A percentile compares a stretch with the other conserved stretches of the same genome.
Evolutionary conservation across 179 eudicot species (phyloP).

Genomic region (Beta macrorhiza): DNA sequence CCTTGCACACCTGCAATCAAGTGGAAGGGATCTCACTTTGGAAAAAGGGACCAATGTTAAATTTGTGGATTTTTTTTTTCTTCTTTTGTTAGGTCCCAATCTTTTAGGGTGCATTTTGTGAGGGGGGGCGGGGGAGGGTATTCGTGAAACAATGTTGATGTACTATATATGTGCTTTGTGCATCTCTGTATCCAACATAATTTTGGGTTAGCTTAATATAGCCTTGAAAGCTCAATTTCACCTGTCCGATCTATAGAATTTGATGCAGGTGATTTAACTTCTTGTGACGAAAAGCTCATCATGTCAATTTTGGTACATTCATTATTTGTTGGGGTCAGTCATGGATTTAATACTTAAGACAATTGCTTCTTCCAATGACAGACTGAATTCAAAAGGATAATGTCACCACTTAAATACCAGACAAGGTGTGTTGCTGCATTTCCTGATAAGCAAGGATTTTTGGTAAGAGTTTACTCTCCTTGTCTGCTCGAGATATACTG

Average conservation of each 20-base stretch:
- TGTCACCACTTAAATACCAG: slow-evolving; percentile 86
- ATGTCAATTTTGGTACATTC: background rate
- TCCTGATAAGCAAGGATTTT: slow-evolving; percentile 92
- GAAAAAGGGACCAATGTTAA: background rate
- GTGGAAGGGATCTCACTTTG: background rate
- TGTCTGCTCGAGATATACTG: background rate
- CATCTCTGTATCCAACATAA: background rate
- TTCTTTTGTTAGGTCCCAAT: background rate
- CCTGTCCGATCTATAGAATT: background rate
- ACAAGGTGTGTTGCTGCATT: slow-evolving; percentile 93
- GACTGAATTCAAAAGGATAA: slow-evolving; percentile 79
- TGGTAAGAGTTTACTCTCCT: slow-evolving; percentile 43
- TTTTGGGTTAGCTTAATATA: background rate
- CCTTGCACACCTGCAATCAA: background rate
- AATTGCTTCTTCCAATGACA: slow-evolving; percentile 25
- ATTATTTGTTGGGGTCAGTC: background rate
- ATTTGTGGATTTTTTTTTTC: background rate
- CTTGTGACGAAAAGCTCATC: background rate
- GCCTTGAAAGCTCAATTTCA: background rate
- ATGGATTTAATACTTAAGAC: background rate
- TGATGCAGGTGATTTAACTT: background rate
- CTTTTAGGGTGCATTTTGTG: background rate
- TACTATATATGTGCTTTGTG: too few species aligned
- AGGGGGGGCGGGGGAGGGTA: background rate
- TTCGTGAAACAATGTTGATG: background rate